These are phyloP conservation scores for Clarireedia hainanense DNA, from an alignment of 2,329 filamentous ascomycete genomes.

Conservation along the genomic window DNA sequence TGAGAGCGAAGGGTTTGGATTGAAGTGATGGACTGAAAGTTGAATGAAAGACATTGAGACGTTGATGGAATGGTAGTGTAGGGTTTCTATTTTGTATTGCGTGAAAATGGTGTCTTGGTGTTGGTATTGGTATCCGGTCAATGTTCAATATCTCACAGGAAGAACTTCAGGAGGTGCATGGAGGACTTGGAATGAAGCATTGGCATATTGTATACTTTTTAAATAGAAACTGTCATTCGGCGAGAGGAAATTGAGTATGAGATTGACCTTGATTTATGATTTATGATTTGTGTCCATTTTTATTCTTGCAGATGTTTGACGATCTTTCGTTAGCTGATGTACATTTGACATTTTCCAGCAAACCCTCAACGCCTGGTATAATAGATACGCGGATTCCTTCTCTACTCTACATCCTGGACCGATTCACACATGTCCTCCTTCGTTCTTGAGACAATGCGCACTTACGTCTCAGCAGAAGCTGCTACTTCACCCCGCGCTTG, in stretches of 20 bases:
- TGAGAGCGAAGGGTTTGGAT: slow-evolving; percentile 85
- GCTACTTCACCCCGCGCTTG: slow-evolving; percentile 38
- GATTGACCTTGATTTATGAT: slow-evolving; percentile 2
- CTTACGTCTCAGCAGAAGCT: slow-evolving; percentile 1
- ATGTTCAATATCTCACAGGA: too few species aligned
- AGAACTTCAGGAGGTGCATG: neutral
- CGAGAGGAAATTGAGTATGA: neutral
- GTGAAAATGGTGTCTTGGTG: neutral
- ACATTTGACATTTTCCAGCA: neutral
- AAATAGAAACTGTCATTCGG: neutral
- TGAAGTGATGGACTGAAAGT: slow-evolving; percentile 49
- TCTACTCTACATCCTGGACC: neutral
- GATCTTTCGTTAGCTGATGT: neutral
- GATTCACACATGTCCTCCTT: neutral
- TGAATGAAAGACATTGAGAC: neutral
- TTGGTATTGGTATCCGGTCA: neutral
- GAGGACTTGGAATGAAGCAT: neutral
- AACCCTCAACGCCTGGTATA: slow-evolving; percentile 15
- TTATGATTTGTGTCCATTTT: neutral
- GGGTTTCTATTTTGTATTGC: slow-evolving; percentile 8
- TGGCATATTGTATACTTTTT: neutral
- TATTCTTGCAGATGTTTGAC: neutral
- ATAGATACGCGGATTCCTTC: slow-evolving; percentile 11
- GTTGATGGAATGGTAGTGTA: neutral
- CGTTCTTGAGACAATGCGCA: neutral